A percentile compares a stretch with the other conserved stretches of the same genome.
phyloP scores from a whole-genome alignment of 2,329 filamentous ascomycete genomes.

The Neodidymelliopsis sp. region DNA sequence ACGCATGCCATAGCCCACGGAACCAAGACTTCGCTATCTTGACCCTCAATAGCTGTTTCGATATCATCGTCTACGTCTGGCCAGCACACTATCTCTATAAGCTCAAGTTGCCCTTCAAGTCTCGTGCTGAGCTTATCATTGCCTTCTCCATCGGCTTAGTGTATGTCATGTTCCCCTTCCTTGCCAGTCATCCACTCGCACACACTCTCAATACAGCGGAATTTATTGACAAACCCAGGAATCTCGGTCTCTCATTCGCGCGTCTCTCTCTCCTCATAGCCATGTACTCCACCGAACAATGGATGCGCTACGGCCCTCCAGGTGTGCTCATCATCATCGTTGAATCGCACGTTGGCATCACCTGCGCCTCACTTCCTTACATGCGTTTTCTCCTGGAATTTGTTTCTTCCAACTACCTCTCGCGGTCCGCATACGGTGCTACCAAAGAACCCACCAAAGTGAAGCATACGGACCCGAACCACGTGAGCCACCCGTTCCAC shows the following conservation, averaged over 20 bases:
- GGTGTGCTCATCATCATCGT: slow-evolving; percentile 19
- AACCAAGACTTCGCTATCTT: slow-evolving; percentile 21
- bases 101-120: slow-evolving; percentile 22
- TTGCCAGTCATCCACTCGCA: too few species aligned
- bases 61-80: slow-evolving; percentile 27
- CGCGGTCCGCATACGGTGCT: slow-evolving; percentile 2
- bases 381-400: slow-evolving; percentile 16
- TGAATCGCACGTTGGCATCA: slow-evolving; percentile 17
- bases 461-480: slow-evolving; percentile 5
- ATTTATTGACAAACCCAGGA: slow-evolving; percentile 2
- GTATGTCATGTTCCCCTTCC: slow-evolving; percentile 4
- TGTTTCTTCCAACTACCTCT: slow-evolving; percentile 9
- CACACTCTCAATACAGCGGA: too few species aligned
- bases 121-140: slow-evolving; percentile 18
- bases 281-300: slow-evolving; percentile 18
- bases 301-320: slow-evolving; percentile 15
- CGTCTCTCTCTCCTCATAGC: slow-evolving; percentile 16
- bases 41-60: slow-evolving; percentile 24
- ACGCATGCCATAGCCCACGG: slow-evolving; percentile 15
- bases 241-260: slow-evolving; percentile 14
- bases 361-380: slow-evolving; percentile 15
- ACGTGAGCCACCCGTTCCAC: slow-evolving; percentile 1
- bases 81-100: slow-evolving; percentile 28
- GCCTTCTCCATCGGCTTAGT: slow-evolving; percentile 24
- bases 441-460: slow-evolving; percentile 9